Conservation (phyloP, 495 filamentous ascomycete species). For the Penicillium coffeae region DNA sequence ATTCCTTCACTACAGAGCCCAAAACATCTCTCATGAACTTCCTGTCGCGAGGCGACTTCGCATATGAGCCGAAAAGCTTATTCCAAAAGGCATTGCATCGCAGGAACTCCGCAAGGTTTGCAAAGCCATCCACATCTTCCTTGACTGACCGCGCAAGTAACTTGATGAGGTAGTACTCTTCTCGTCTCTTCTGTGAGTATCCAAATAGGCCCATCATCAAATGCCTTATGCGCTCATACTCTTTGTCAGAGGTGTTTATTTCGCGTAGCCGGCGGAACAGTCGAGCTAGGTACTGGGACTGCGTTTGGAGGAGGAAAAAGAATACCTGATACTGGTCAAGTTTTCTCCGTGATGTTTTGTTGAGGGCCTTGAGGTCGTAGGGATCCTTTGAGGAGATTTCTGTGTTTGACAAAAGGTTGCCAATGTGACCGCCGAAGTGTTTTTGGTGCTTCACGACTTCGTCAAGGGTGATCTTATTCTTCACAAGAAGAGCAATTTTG, state of each 20-base stretch:
- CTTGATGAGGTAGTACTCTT: slow-evolving; percentile 96
- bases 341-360: slow-evolving; percentile 92
- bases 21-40: slow-evolving; percentile 86
- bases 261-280: slow-evolving; percentile 83
- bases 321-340: slow-evolving; percentile 95
- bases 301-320: slow-evolving; percentile 96
- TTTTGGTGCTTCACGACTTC: slow-evolving; percentile 97
- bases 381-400: slow-evolving; percentile 86
- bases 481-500: slow-evolving; percentile 96
- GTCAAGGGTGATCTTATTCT: slow-evolving; percentile 98
- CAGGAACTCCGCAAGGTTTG: slow-evolving; percentile 75
- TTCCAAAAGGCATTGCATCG: slow-evolving; percentile 91
- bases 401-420: slow-evolving; percentile 78
- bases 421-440: slow-evolving; percentile 90
- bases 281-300: slow-evolving; percentile 87
- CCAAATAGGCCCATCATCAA: slow-evolving; percentile 97
- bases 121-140: slow-evolving; percentile 78
- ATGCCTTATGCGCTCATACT: slow-evolving; percentile 85
- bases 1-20: slow-evolving; percentile 76
- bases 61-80: slow-evolving; percentile 80
- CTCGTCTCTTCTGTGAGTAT: slow-evolving; percentile 91
- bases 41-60: slow-evolving; percentile 85
- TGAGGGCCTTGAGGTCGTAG: slow-evolving; percentile 93
- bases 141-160: slow-evolving; percentile 76
- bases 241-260: slow-evolving; percentile 82